A percentile compares a stretch with the other conserved stretches of the same genome.
Conservation (phyloP, 768 basidiomycete species). For the Mycena filopes region DNA sequence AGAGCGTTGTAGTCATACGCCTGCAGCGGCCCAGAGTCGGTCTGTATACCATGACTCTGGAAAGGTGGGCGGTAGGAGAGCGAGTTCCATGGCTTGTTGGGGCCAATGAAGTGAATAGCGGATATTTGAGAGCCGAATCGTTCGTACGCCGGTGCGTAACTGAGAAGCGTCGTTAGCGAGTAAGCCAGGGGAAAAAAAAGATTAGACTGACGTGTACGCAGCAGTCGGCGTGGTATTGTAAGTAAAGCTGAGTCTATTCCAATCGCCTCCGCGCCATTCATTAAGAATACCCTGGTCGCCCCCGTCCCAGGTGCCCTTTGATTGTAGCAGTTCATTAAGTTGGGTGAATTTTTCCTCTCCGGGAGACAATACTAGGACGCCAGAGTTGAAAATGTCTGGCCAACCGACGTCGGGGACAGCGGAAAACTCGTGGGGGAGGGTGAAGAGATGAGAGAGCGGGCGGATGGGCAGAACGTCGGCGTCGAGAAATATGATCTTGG, state of each 20-base stretch:
- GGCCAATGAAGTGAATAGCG: constrained; percentile 93
- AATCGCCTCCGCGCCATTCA: constrained; percentile 88
- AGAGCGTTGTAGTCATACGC: constrained; percentile 84
- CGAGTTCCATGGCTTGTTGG: constrained; percentile 94
- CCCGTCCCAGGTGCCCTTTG: constrained; percentile 94
- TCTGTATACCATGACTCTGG: constrained; percentile 37
- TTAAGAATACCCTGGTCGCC: constrained; percentile 99
- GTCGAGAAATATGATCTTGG: constrained; percentile 91
- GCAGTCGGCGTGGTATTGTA: constrained; percentile 99
- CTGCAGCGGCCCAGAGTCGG: constrained; percentile 42
- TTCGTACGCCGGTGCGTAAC: constrained; percentile 96
- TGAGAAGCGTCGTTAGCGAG: constrained; percentile 48
- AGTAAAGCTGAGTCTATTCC: constrained; percentile 96
- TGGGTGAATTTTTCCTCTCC: constrained; percentile 85
- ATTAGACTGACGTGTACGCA: constrained; percentile 89
- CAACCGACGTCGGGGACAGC: constrained; percentile 98
- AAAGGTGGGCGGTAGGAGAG: constrained; percentile 76
- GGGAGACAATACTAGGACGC: constrained; percentile 89
- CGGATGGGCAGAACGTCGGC: constrained; percentile 91
- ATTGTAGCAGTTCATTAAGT: constrained; percentile 73
- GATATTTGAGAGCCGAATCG: constrained; percentile 90
- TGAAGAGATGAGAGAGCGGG: constrained; percentile 93
- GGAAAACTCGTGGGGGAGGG: constrained; percentile 82
- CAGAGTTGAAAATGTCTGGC: constrained; percentile 99
- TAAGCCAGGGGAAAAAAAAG: constrained; percentile 36